Evolutionary conservation across 306 rosid genomes (phyloP).

Genomic region (Bauhinia variegata): DNA sequence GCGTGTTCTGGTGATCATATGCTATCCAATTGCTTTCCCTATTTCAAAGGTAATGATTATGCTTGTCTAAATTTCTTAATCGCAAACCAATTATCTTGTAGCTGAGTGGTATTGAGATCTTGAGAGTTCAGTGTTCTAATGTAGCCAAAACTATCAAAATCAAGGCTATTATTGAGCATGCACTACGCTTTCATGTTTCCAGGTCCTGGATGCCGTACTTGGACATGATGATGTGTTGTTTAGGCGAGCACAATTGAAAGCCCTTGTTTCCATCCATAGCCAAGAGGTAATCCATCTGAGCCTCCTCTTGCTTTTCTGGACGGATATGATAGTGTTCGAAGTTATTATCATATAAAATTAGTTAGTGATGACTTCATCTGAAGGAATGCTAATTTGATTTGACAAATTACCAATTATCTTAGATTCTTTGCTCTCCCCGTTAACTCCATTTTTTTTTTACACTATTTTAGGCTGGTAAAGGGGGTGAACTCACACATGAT

Average conservation of each 20-base stretch:
- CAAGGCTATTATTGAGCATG: conserved; percentile 35
- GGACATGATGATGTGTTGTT: conserved; percentile 83
- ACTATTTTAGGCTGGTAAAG: conserved; percentile 82
- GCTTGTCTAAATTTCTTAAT: conserved; percentile 8
- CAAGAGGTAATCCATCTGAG: conserved; percentile 77
- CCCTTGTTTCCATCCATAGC: conserved; percentile 84
- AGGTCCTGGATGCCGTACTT: conserved; percentile 80
- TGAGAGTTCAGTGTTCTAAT: too few species aligned
- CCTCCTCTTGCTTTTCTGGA: conserved; percentile 53
- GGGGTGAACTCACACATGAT: conserved; percentile 97
- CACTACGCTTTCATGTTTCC: conserved; percentile 37
- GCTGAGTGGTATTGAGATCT: too few species aligned
- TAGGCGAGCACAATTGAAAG: too few species aligned
- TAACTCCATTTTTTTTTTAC: conserved; percentile 28
- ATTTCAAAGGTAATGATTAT: conserved; percentile 68
- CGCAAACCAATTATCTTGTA: too few species aligned
- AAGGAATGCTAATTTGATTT: neutral
- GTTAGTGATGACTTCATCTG: too few species aligned
- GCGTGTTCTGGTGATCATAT: conserved; percentile 69
- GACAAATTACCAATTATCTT: conserved; percentile 16
- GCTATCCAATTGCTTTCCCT: conserved; percentile 83
- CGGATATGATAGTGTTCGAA: conserved; percentile 39
- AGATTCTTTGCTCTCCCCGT: neutral
- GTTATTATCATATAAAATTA: neutral
- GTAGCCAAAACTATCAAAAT: too few species aligned